These are phyloP conservation scores for Talaromyces atroroseus DNA, from an alignment of 2,329 filamentous ascomycete species.

Conservation along the genomic window DNA sequence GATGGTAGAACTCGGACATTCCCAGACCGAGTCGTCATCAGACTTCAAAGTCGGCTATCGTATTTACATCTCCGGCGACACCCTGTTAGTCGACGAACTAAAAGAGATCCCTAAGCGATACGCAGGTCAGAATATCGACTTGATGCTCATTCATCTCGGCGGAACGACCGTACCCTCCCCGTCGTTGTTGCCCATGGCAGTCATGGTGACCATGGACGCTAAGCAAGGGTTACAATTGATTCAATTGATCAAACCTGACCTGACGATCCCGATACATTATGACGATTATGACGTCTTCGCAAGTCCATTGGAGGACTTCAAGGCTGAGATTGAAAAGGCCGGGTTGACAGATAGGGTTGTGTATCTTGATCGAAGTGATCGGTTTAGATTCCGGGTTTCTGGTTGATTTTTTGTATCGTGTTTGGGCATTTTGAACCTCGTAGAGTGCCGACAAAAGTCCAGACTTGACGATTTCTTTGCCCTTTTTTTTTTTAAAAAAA, in stretches of 20 bases:
- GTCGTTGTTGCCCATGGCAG: constrained; percentile 55
- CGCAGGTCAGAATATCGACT: constrained; percentile 51
- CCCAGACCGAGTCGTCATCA: constrained; percentile 14
- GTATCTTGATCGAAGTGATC: constrained; percentile 56
- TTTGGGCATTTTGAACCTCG: too few relatives aligned
- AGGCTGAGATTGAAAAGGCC: constrained; percentile 49
- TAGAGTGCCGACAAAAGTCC: too few relatives aligned
- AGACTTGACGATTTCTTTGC: too few relatives aligned
- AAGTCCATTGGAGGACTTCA: constrained; percentile 56
- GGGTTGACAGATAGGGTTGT: constrained; percentile 52
- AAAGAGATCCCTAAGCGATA: constrained; percentile 56
- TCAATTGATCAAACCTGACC: constrained; percentile 53
- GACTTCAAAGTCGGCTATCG: constrained; percentile 47
- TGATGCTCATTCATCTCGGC: constrained; percentile 63
- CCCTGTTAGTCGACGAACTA: constrained; percentile 57
- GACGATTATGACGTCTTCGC: constrained; percentile 61
- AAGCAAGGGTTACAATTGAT: constrained; percentile 58
- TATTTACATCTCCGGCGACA: constrained; percentile 65
- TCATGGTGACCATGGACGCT: constrained; percentile 67
- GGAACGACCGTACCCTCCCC: constrained; percentile 61
- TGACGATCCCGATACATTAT: constrained; percentile 61
- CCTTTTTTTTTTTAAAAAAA: too few relatives aligned
- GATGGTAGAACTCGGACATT: constrained; percentile 58
- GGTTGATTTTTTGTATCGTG: background rate
- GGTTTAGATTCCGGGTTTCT: constrained; percentile 45